Evolutionary conservation across 148 eudicot genomes (phyloP).

Genomic region (Diospyros lotus): DNA sequence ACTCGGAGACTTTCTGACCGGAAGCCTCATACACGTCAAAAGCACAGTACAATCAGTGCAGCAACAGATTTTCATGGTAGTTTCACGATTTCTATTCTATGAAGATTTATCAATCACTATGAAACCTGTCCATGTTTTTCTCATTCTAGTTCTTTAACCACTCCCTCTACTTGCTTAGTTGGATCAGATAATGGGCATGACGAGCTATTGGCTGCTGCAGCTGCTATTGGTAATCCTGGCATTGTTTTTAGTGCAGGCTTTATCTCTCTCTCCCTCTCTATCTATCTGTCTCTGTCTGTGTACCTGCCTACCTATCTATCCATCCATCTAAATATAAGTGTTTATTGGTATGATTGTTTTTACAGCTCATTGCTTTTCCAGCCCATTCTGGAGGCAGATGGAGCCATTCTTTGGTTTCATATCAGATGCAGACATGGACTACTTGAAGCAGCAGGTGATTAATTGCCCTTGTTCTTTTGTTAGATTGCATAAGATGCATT

Average conservation of each 20-base stretch:
- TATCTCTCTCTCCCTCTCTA: background rate
- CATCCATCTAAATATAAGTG: background rate
- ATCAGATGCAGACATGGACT: conserved; percentile 45
- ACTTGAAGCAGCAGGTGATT: conserved; percentile 55
- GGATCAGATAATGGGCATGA: conserved; percentile 64
- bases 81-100: background rate
- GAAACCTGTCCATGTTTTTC: background rate
- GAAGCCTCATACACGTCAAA: conserved; percentile 51
- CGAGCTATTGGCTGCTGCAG: conserved; percentile 63
- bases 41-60: conserved; percentile 37
- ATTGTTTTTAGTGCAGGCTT: conserved; percentile 14
- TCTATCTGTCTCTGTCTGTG: too few species aligned
- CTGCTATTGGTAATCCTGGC: conserved; percentile 48
- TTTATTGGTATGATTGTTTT: conserved; percentile 9
- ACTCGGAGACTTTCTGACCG: conserved; percentile 61
- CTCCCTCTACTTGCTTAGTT: conserved; percentile 19
- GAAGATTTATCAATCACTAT: background rate
- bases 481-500: background rate
- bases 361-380: conserved; percentile 51
- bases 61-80: conserved; percentile 61
- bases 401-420: conserved; percentile 53
- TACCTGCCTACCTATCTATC: too few species aligned
- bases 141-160: conserved; percentile 14
- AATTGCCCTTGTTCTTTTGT: background rate
- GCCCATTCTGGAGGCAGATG: conserved; percentile 63